Conservation (phyloP, 164 flowering plant species). For the Platanus orientalis region DNA sequence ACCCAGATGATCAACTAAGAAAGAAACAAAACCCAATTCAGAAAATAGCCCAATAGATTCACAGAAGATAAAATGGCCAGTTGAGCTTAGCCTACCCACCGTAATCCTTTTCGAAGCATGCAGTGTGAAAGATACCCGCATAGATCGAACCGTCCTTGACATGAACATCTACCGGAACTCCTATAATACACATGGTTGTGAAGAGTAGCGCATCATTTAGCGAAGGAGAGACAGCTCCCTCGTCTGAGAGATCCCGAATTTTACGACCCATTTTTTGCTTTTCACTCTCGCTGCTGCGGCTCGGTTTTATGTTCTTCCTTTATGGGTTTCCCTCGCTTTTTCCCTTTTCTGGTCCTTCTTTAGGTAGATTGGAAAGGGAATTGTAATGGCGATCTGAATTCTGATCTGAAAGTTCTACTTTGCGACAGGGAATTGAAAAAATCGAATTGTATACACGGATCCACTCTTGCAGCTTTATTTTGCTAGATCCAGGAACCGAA, state of each 20-base stretch:
- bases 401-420: too few relatives aligned
- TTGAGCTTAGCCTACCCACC: conserved; percentile 32
- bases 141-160: conserved; percentile 70
- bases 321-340: neutral
- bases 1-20: conserved; percentile 1
- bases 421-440: too few relatives aligned
- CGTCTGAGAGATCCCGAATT: conserved; percentile 22
- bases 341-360: neutral
- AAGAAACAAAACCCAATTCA: neutral
- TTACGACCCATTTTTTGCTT: conserved; percentile 17
- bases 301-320: neutral
- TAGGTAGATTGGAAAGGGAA: neutral
- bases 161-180: conserved; percentile 72
- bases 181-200: conserved; percentile 70
- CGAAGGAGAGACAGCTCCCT: conserved; percentile 11
- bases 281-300: neutral
- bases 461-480: too few relatives aligned
- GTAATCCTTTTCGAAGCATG: conserved; percentile 43
- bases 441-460: too few relatives aligned
- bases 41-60: neutral
- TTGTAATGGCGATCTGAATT: neutral
- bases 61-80: neutral
- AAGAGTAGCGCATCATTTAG: conserved; percentile 53
- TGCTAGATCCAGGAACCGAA: too few relatives aligned
- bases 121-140: conserved; percentile 76